These are phyloP conservation scores for Pterulicium gracile DNA, from an alignment of 1,284 basidiomycete species.

Conservation along the genomic window DNA sequence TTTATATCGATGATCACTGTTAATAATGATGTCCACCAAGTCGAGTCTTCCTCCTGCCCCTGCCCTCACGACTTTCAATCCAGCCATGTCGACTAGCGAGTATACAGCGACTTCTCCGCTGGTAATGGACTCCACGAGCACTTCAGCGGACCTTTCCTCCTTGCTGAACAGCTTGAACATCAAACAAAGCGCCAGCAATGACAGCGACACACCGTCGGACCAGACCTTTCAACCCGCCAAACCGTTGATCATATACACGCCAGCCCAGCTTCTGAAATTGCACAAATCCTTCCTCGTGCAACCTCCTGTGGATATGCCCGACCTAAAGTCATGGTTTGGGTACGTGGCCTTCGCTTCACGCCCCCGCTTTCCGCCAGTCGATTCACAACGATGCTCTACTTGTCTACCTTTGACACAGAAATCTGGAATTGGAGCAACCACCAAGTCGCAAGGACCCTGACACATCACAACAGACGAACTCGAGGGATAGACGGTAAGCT, in stretches of 20 bases:
- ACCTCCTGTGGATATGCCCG: slow-evolving; percentile 65
- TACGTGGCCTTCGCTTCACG: slow-evolving; percentile 26
- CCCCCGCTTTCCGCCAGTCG: neutral
- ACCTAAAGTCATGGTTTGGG: slow-evolving; percentile 84
- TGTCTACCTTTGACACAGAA: slow-evolving; percentile 21
- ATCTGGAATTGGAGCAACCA: slow-evolving; percentile 46
- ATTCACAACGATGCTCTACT: slow-evolving; percentile 9
- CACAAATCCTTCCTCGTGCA: slow-evolving; percentile 70
- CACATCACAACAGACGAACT: slow-evolving; percentile 32
- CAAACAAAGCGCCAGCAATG: slow-evolving; percentile 14
- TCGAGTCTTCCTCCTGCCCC: neutral
- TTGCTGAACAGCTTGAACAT: neutral
- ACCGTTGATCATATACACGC: slow-evolving; percentile 53
- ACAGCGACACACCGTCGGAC: slow-evolving; percentile 18
- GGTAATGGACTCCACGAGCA: neutral
- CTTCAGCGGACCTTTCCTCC: neutral
- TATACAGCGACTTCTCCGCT: neutral
- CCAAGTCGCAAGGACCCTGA: slow-evolving; percentile 60
- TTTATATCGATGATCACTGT: too few species aligned
- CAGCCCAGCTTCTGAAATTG: slow-evolving; percentile 54
- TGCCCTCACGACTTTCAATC: neutral
- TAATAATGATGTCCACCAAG: too few species aligned
- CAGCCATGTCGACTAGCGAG: neutral
- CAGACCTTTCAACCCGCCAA: slow-evolving; percentile 13
- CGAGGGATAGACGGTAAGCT: slow-evolving; percentile 51